Evolutionary conservation across 768 basidiomycete genomes (phyloP), one percentile per base, ranked within the genome.

Genomic region (Auricularia sp.): DNA sequence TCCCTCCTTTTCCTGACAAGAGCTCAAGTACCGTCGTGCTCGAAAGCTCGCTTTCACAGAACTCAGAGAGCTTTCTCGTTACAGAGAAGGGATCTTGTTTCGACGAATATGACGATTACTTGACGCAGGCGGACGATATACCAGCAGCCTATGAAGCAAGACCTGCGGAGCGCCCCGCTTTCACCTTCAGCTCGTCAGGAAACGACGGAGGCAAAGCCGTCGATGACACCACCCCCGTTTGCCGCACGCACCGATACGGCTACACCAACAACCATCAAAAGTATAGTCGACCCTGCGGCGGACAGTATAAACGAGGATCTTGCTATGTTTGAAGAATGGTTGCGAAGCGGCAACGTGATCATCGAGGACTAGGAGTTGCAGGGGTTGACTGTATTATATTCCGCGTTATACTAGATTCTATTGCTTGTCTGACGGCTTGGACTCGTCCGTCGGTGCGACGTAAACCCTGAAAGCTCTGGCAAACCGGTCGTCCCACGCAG

Each of bases 401-500:
- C 47, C 16, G 47, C 6, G 6, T 21, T 16, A 51, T 51, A 51
- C 47, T 16, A 21, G 18, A 16, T 51, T 51, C 10, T 51, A 51
- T 51, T 21, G 21, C 47, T 51, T 16, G 47, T 21, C 47, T 6
- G 47, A 5, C 7, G 47, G 14, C 47, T 54, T 62, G 16, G 58
- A 64, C 51, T 67, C 68, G 56, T 64, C 65, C 45, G 72, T 73
- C 58, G 79, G 79, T 69, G 81, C 76, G 21, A 77, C 78, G 71
- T 88, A 92, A 5, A 93, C 81, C 59, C 76, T 79, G 64, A 95
- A 70, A 21, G 81, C 79, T 56, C 80, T 79, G 63, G 78, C 76
- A 69, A 91, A 89, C 65, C 87, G 78, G 66, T 86, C 82, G 70
- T 94, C 89, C 94, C 94, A 98, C 29, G 79, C 80, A 13, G 90